A percentile compares a stretch with the other conserved stretches of the same genome.
Evolutionary conservation across 1,284 basidiomycete species (phyloP).

Genomic region (Ganoderma leucocontextum): DNA sequence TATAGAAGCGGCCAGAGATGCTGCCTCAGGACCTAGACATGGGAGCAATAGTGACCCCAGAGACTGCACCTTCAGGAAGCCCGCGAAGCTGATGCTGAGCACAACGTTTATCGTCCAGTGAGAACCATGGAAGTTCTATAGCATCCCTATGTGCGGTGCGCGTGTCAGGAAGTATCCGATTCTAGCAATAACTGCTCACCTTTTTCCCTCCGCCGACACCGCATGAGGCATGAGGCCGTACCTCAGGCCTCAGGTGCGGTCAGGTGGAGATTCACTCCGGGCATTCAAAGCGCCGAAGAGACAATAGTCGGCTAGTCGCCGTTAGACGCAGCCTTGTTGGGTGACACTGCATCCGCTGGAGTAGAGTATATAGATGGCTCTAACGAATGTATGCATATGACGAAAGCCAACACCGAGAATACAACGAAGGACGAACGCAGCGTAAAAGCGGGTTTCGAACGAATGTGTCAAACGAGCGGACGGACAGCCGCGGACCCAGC

Average conservation of each 20-base stretch:
- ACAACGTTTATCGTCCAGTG: neutral
- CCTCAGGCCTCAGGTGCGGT: neutral
- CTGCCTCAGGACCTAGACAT: neutral
- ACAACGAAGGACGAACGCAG: constrained; percentile 19
- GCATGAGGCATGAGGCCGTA: neutral
- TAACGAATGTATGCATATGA: neutral
- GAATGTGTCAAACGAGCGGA: constrained; percentile 18
- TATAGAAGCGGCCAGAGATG: neutral
- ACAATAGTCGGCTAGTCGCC: neutral
- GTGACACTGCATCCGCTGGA: neutral
- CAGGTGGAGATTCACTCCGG: neutral
- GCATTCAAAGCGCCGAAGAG: neutral
- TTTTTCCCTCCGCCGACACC: neutral
- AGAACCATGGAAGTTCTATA: constrained; percentile 5
- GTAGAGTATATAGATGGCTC: neutral
- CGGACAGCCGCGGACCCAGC: constrained; percentile 21
- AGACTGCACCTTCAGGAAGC: neutral
- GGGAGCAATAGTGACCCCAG: neutral
- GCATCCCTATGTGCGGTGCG: neutral
- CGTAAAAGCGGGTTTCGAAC: constrained; percentile 17
- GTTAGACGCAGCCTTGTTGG: neutral
- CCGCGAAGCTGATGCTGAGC: neutral
- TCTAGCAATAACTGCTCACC: neutral
- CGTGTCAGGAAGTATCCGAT: neutral
- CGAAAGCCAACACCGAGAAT: constrained; percentile 11